phyloP scores from a whole-genome alignment of 2,329 filamentous ascomycete species.

The Fusarium newnesense region DNA sequence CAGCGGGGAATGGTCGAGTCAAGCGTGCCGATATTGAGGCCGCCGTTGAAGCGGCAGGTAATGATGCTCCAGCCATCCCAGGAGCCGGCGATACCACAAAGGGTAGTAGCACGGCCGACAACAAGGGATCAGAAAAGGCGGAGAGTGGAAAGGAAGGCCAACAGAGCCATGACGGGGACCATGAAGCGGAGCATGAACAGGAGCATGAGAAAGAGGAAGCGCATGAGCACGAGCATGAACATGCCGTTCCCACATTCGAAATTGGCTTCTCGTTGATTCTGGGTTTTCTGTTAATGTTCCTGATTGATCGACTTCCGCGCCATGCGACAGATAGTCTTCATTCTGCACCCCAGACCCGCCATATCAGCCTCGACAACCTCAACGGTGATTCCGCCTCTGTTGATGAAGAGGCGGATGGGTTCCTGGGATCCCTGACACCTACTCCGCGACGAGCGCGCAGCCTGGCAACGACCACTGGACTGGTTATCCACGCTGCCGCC shows the following conservation, averaged over 20 bases:
- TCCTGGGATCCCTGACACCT: constrained; percentile 67
- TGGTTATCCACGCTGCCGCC: constrained; percentile 95
- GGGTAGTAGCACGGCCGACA: background rate
- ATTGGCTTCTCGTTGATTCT: constrained; percentile 87
- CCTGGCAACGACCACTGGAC: constrained; percentile 86
- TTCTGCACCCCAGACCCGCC: constrained; percentile 74
- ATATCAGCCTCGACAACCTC: constrained; percentile 89
- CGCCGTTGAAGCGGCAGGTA: constrained; percentile 22
- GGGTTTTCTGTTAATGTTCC: constrained; percentile 96
- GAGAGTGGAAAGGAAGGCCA: constrained; percentile 29
- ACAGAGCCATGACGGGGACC: constrained; percentile 48
- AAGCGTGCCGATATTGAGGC: constrained; percentile 26
- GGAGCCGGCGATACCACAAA: constrained; percentile 17
- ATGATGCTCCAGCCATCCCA: constrained; percentile 28
- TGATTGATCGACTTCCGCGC: constrained; percentile 86
- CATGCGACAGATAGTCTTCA: constrained; percentile 75
- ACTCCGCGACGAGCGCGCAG: constrained; percentile 69
- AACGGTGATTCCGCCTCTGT: constrained; percentile 62
- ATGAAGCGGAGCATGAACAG: constrained; percentile 47
- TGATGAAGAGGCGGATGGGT: constrained; percentile 67
- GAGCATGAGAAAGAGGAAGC: constrained; percentile 48
- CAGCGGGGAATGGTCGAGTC: constrained; percentile 6
- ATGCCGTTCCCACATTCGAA: constrained; percentile 72
- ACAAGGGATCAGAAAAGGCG: constrained; percentile 14
- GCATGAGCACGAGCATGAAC: constrained; percentile 51